Conservation (phyloP, 768 basidiomycete genomes). For the Boletus reticulatus region DNA sequence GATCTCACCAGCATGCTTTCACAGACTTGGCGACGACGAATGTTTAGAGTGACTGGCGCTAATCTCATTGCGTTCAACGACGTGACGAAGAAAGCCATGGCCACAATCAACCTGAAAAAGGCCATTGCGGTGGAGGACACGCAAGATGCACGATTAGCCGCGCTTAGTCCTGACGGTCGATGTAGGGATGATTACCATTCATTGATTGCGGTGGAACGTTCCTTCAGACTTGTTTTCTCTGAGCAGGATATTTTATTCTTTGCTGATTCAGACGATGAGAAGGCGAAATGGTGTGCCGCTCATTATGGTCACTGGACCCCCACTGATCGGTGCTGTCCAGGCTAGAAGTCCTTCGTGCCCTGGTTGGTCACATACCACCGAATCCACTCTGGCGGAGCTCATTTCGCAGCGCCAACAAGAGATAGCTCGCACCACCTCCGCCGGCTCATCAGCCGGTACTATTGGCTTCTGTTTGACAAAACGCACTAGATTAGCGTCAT, state of each 20-base stretch:
- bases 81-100: constrained; percentile 85
- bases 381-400: constrained; percentile 91
- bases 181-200: constrained; percentile 56
- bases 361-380: constrained; percentile 87
- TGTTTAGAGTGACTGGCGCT: constrained; percentile 80
- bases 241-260: constrained; percentile 85
- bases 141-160: constrained; percentile 50
- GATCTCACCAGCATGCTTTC: background rate
- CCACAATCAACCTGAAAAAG: constrained; percentile 87
- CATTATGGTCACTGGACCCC: background rate
- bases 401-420: constrained; percentile 79
- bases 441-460: too few relatives aligned
- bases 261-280: constrained; percentile 88
- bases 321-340: constrained; percentile 38
- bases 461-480: too few relatives aligned
- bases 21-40: constrained; percentile 81
- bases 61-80: constrained; percentile 90
- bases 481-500: too few relatives aligned
- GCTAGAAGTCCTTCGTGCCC: constrained; percentile 79
- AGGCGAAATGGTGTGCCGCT: constrained; percentile 70
- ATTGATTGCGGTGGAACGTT: constrained; percentile 71
- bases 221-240: constrained; percentile 81
- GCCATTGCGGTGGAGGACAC: constrained; percentile 77
- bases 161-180: constrained; percentile 44
- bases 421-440: too few relatives aligned